Base-by-base conservation (phyloP, 139 green algal genomes). In the Deuterostichococcus epilithicus region DNA sequence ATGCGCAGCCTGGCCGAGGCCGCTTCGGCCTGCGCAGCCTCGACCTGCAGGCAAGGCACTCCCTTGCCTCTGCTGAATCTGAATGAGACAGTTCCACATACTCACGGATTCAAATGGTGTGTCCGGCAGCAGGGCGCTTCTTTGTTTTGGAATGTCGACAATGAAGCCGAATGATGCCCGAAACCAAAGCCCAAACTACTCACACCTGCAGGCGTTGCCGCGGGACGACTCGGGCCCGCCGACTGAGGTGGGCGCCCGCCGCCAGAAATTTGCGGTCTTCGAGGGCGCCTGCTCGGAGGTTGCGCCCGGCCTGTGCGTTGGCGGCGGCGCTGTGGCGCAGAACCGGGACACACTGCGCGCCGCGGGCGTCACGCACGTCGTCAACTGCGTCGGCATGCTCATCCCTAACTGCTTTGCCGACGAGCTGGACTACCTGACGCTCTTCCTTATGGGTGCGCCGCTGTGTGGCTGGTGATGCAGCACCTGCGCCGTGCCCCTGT, bases 361-460 rank as follows among this genome's bases (percentile, higher is more conserved):
- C 42, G 80, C 87, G 28, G 87, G 89, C 71, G 95, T 99, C 80
- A 97, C 91, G 32, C 95, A 99, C 75, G 88, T 99, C 3, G 78
- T 99, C 37, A 99, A 99, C 85, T 98, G 94, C 82, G 94, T 98
- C 0, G 95, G 94, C 3, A 93, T 95, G 70, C 83, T 98, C 20
- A 97, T 93, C 77, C 87, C 88, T 25, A 85, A 95, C 73, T 96
- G 95, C 84, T 97, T 96, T 77, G 76, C 90, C 67, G 79, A 85
- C 15, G 88, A 97, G 71, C 77, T 99, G 0, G 65, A 69, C 0
- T 99, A 99, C 90, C 86, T 89, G 70, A 94, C 90, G 22, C 83
- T 98, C 13, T 97, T 90, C 83, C 83, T 99, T 74, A 90, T 97
- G 86, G 91, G 94, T 96, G 52, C 13, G 80, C 22, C 0, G 10